Conservation (phyloP, 495 filamentous ascomycete genomes). For the Penicillium maclennaniae region DNA sequence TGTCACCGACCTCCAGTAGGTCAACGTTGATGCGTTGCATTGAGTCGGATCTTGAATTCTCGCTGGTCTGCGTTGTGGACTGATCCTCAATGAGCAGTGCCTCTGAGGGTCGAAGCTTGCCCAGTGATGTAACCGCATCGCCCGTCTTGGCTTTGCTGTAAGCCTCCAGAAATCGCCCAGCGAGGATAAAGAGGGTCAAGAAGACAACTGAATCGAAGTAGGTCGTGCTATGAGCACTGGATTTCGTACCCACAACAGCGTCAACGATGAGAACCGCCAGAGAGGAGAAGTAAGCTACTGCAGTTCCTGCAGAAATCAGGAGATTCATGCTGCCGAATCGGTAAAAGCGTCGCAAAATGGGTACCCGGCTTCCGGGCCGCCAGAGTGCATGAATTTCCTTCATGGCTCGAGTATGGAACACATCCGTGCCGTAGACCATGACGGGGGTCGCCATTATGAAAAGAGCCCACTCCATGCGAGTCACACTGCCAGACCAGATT, state of each 20-base stretch:
- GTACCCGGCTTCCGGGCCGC: slow-evolving; percentile 73
- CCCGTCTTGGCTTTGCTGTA: slow-evolving; percentile 92
- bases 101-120: slow-evolving; percentile 73
- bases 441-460: slow-evolving; percentile 86
- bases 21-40: slow-evolving; percentile 58
- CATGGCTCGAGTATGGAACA: slow-evolving; percentile 74
- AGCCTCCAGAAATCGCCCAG: slow-evolving; percentile 76
- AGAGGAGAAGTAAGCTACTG: slow-evolving; percentile 83
- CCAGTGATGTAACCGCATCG: slow-evolving; percentile 77
- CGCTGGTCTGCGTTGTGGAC: not conserved
- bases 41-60: slow-evolving; percentile 13
- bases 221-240: slow-evolving; percentile 51
- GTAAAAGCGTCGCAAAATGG: slow-evolving; percentile 74
- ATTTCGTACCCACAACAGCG: slow-evolving; percentile 41
- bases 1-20: slow-evolving; percentile 77
- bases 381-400: slow-evolving; percentile 80
- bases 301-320: slow-evolving; percentile 83
- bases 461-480: slow-evolving; percentile 74
- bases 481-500: slow-evolving; percentile 68
- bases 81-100: slow-evolving; percentile 59
- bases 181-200: slow-evolving; percentile 84
- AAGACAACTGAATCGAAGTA: slow-evolving; percentile 97
- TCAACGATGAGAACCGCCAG: slow-evolving; percentile 73
- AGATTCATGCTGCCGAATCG: slow-evolving; percentile 97
- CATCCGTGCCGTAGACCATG: slow-evolving; percentile 83